A percentile compares a stretch with the other conserved stretches of the same genome.
Conservation (phyloP, 75 land plant species). For the Gnetum montanum region DNA sequence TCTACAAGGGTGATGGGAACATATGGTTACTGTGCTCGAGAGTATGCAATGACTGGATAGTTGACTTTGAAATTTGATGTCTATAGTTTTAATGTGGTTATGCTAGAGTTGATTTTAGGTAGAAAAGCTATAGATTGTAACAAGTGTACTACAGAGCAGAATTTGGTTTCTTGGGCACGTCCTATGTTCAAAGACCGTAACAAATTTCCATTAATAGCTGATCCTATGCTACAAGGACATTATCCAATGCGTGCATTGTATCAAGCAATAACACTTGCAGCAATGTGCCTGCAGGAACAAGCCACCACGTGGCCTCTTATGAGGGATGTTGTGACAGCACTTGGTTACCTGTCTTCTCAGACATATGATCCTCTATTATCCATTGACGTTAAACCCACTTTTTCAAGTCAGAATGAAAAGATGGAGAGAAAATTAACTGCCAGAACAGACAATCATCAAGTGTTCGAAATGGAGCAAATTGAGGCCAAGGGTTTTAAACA, state of each 20-base stretch:
- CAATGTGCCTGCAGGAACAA: constrained; percentile 75
- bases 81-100: constrained; percentile 73
- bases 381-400: too few relatives aligned
- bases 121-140: constrained; percentile 69
- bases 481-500: too few relatives aligned
- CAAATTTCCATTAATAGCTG: constrained; percentile 66
- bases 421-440: too few relatives aligned
- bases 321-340: constrained; percentile 73
- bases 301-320: constrained; percentile 58
- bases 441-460: too few relatives aligned
- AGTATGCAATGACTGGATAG: constrained; percentile 83
- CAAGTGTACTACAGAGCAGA: constrained; percentile 55
- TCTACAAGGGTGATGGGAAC: constrained; percentile 79
- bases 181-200: constrained; percentile 65
- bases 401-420: too few relatives aligned
- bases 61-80: constrained; percentile 72
- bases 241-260: constrained; percentile 64
- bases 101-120: constrained; percentile 60
- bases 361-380: constrained; percentile 53
- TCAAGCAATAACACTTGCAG: constrained; percentile 76
- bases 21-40: constrained; percentile 78
- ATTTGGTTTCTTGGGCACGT: constrained; percentile 75
- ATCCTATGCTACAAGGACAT: constrained; percentile 64
- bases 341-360: constrained; percentile 62
- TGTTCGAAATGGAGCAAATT: too few relatives aligned